Evolutionary conservation across 306 rosid genomes (phyloP), one percentile per base, ranked within the genome.

Genomic region (Lagenaria siceraria): DNA sequence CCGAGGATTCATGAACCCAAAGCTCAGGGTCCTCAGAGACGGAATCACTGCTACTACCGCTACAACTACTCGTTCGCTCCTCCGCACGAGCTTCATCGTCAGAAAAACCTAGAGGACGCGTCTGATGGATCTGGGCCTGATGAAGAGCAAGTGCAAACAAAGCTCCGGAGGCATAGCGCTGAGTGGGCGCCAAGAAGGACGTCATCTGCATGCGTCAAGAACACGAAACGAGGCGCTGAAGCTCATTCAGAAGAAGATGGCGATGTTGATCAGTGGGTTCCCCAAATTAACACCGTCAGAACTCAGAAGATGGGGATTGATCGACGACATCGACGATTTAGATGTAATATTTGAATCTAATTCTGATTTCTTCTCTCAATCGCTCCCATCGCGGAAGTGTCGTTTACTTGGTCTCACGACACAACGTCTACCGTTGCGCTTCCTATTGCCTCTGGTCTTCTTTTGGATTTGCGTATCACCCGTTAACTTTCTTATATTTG

Each of bases 91-190:
- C 78, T 3, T 68, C 36, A 19, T 64, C 84, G 24, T 60, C 84
- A 40, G 78, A 22, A 74, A 59, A 76, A 12, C 86, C 84, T 8
- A 89, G 36, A 29, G 85, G 87, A 0, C 78, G 84, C 22, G 87
- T 87, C 82, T 90, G 96, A 40, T 85, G 88, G 66, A 83, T 56
- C 80, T 92, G 98, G 2, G 87, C 90, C 66, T 87, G 95, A 84
- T 89, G 94, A 70, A 90, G 84, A 21, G 98, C 89, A 14, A 93
- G 78, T 0, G 91, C 82, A 75, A 90, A 90, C 80, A 93, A 73
- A 65, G 92, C 92, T 59, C 86, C 98, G 35, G 92, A 86, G 12
- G 91, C 98, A 79, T 90, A 93, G 15, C 92, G 75, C 81, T 93
- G 96, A 29, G 90, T 90, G 61, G 91, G 87, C 21, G 90, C 77